A percentile compares a stretch with the other conserved stretches of the same genome.
These are phyloP conservation scores for Amanita rimosa DNA, from an alignment of 768 basidiomycete species.

Conservation along the genomic window DNA sequence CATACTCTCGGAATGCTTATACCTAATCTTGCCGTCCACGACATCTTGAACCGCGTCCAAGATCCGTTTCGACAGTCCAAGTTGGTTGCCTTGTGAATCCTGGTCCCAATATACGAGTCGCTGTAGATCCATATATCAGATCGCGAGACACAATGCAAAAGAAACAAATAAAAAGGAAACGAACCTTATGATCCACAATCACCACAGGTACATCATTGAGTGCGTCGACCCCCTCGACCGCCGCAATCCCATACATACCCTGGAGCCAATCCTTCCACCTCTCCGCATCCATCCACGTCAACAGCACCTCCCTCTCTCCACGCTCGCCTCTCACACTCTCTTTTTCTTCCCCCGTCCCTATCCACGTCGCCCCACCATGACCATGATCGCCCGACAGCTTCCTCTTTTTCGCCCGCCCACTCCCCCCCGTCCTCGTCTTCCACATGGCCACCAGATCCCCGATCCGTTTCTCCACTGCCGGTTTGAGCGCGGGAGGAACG, in stretches of 20 bases:
- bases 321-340: neutral
- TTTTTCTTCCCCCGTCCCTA: neutral
- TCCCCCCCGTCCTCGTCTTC: slow-evolving; percentile 35
- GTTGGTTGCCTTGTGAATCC: slow-evolving; percentile 41
- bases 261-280: slow-evolving; percentile 86
- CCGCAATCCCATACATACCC: slow-evolving; percentile 72
- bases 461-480: slow-evolving; percentile 34
- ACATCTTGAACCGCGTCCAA: slow-evolving; percentile 65
- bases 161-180: slow-evolving; percentile 10
- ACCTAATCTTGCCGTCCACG: slow-evolving; percentile 31
- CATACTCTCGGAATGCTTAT: slow-evolving; percentile 59
- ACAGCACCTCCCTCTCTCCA: slow-evolving; percentile 48
- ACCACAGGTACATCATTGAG: slow-evolving; percentile 40
- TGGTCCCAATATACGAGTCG: slow-evolving; percentile 65
- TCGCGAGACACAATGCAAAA: neutral
- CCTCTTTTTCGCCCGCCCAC: slow-evolving; percentile 22
- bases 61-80: slow-evolving; percentile 46
- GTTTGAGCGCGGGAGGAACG: slow-evolving; percentile 22
- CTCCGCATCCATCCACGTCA: slow-evolving; percentile 82
- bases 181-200: slow-evolving; percentile 73
- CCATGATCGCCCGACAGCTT: no score
- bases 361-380: no score
- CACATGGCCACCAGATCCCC: slow-evolving; percentile 47
- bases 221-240: slow-evolving; percentile 9
- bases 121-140: slow-evolving; percentile 13